Percentiles rank a stretch among this genome's conserved stretches.
phyloP scores from a whole-genome alignment of 1,139 yeast species.

The Diutina neorugosa region DNA sequence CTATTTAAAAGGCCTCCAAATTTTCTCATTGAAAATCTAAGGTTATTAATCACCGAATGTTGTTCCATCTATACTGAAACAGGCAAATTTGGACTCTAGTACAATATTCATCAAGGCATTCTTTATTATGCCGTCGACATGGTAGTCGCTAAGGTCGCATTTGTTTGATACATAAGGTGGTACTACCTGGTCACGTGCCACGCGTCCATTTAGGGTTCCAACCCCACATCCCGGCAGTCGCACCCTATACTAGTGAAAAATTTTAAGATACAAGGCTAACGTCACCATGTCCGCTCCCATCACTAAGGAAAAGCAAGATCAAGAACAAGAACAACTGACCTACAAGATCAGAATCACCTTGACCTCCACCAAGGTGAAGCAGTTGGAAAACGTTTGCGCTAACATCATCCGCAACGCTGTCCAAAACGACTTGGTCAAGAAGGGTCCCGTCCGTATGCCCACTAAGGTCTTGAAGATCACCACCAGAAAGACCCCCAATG shows the following conservation, averaged over 20 bases:
- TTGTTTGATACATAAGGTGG: no score
- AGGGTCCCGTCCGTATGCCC: constrained; percentile 99
- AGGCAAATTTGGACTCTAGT: no score
- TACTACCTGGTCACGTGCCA: background rate
- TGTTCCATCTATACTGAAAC: no score
- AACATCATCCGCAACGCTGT: constrained; percentile 86
- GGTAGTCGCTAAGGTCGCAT: no score
- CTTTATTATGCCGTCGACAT: no score
- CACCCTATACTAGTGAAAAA: background rate
- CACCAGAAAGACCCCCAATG: constrained; percentile 99
- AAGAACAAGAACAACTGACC: constrained; percentile 64
- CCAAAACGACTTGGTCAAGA: constrained; percentile 70
- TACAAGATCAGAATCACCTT: constrained; percentile 99
- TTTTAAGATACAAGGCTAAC: background rate
- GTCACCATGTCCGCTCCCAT: constrained; percentile 54
- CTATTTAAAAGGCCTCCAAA: no score
- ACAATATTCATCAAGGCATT: no score
- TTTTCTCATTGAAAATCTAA: no score
- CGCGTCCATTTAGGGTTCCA: background rate
- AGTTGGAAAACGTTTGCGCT: constrained; percentile 84
- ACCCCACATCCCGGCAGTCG: background rate
- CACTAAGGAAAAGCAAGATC: constrained; percentile 61
- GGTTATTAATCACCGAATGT: no score
- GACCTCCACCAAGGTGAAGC: constrained; percentile 98
- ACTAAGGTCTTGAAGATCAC: constrained; percentile 97